Evolutionary conservation across 164 flowering plant genomes (phyloP), one percentile per base, ranked within the genome.

Genomic region (Piper longum): DNA sequence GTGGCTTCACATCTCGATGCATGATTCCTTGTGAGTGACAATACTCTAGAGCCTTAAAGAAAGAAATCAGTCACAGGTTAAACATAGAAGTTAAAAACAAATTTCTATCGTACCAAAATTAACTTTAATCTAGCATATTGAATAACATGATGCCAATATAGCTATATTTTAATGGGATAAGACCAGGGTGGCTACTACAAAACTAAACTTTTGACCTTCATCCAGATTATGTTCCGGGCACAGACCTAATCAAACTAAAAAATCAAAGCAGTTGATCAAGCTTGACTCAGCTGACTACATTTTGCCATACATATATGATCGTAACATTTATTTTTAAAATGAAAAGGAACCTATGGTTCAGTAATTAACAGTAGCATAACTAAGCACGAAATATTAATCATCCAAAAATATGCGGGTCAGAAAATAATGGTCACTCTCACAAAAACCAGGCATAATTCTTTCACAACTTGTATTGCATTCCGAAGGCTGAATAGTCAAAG

Each of bases 1-100:
- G 98, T 57, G 98, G 98, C 77, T 92, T 92, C 75, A 92, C 98
- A 80, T 92, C 98, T 69, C 98, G 81, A 70, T 92, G 98, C 96
- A 92, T 92, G 57, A 92, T 89, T 55, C 98, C 98, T 78, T 88
- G 97, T 42, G 98, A 88, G 71, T 92, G 98, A 70, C 96, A 92
- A 69, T 80, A 92, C 68, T 92, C 98, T 73, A 92, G 76, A n/a
- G 98, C 98, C 98, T 92, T 41, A 41, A 39, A 60, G 1, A 11
- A 51, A 7, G 41, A 57, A 64, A 2, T 60, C 48, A 60, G 42
- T 40, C 16, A 60, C 19, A 60, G 16, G 6, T 41, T 43, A 17
- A 11, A 43, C 44, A 60, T 14, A 4, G 14, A 41, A 14, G 16
- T 14, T 16, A 60, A n/a, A 41, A 60, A 18, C 40, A 41, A 48